Evolutionary conservation across 2,329 filamentous ascomycete species (phyloP), one percentile per base, ranked within the genome.

Genomic region (Blastomyces percursus): DNA sequence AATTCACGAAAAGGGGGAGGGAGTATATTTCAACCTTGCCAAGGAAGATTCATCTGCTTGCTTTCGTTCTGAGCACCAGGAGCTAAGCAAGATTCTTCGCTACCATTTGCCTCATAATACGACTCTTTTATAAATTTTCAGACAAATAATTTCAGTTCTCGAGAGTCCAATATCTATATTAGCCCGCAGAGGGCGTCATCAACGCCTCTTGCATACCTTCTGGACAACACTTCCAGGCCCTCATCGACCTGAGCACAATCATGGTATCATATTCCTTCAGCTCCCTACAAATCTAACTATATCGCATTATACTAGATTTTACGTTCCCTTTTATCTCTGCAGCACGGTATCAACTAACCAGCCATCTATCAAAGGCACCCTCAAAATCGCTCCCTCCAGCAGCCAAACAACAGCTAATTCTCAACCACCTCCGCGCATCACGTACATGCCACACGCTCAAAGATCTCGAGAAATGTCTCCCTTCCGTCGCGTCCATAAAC

Each of bases 391-490:
- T 81, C 57, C 79, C 83, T 64, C 82, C 84, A 63, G 76, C 79
- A 14, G 80, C 80, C 48, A 88, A 87, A 72, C 79, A 83, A 67
- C 75, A 78, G 35, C 77, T 81, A 46, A 84, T 86, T 65, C 76
- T 86, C 64, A 73, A 79, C 19, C 84, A 84, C 77, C 80, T 88
- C 65, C 83, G 82, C 68, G 78, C 79, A 64, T 83, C 84, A 3
- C 78, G 82, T 63, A 82, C 81, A 46, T 85, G 84, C 21, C 84
- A 87, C 73, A 85, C 80, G 60, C 78, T 88, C 73, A 87, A 87
- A 70, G 86, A 88, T 63, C 80, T 89, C 11, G 86, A 88, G 72
- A 88, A 87, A 72, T 76, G 76, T 8, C 76, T 89, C 32, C 84
- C 84, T 1, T 76, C 80, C 1, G 79, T 86, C 55, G 84, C 83